phyloP scores from a whole-genome alignment of 2,329 filamentous ascomycete genomes.

The Ophiocordyceps camponoti-floridani region DNA sequence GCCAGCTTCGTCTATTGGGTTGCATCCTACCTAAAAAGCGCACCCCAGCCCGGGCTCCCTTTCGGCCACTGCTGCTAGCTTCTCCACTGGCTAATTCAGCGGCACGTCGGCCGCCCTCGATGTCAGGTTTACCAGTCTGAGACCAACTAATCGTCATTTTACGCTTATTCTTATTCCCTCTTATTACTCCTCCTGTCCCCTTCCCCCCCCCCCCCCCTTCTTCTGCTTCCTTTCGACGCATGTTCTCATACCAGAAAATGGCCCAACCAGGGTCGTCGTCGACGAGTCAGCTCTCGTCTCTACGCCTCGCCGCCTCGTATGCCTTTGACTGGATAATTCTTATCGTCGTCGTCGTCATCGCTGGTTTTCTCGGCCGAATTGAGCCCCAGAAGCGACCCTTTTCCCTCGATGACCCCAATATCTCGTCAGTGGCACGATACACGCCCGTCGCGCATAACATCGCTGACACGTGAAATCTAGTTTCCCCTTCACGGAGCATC shows the following conservation, averaged over 20 bases:
- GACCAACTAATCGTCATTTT: background rate
- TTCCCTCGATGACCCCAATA: slow-evolving; percentile 51
- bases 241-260: slow-evolving; percentile 13
- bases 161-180: background rate
- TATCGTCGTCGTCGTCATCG: slow-evolving; percentile 37
- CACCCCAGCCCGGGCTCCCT: background rate
- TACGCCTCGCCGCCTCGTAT: slow-evolving; percentile 41
- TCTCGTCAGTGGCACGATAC: slow-evolving; percentile 36
- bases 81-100: background rate
- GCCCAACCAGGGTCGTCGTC: slow-evolving; percentile 6
- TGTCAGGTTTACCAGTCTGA: background rate
- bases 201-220: background rate
- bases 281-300: slow-evolving; percentile 10
- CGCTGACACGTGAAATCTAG: slow-evolving; percentile 13
- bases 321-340: slow-evolving; percentile 58
- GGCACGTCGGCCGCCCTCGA: background rate
- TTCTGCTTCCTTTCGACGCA: slow-evolving; percentile 3
- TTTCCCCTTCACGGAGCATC: slow-evolving; percentile 51
- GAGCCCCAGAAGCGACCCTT: slow-evolving; percentile 54
- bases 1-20: too few relatives aligned
- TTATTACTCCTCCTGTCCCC: background rate
- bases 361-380: slow-evolving; percentile 38
- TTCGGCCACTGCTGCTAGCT: background rate
- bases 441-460: background rate
- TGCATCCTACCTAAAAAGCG: background rate